phyloP scores from a whole-genome alignment of 2,329 filamentous ascomycete species.

The Colletotrichum plurivorum region DNA sequence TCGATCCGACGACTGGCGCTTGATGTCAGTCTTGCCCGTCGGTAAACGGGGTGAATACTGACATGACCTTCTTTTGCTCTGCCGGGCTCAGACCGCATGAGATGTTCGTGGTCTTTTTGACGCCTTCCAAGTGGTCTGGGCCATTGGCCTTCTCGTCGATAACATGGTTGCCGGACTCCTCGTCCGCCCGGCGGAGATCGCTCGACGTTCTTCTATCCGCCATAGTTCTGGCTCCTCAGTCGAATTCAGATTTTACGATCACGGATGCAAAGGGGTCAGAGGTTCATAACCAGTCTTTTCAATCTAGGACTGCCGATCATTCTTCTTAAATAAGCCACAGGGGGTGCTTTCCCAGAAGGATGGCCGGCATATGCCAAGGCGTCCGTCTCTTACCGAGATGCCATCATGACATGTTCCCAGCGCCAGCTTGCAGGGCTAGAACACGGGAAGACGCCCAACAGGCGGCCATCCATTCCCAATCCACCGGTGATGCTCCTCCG shows the following conservation, averaged over 20 bases:
- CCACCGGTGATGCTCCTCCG: neutral
- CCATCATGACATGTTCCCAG: conserved; percentile 10
- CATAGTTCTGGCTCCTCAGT: neutral
- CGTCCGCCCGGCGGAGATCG: conserved; percentile 8
- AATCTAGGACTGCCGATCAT: neutral
- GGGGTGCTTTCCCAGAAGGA: neutral
- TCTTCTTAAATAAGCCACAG: conserved; percentile 2
- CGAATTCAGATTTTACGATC: neutral
- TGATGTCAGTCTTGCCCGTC: conserved; percentile 23
- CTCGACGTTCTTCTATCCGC: neutral
- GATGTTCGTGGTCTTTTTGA: neutral
- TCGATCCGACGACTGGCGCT: conserved; percentile 45
- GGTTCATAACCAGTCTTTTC: neutral
- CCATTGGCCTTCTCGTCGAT: conserved; percentile 28
- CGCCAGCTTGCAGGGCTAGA: neutral
- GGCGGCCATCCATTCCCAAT: neutral
- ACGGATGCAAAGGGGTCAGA: neutral
- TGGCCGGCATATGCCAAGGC: neutral
- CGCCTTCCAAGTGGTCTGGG: conserved; percentile 11
- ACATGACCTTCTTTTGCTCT: conserved; percentile 35
- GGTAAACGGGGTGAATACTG: neutral
- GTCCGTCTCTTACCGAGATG: neutral
- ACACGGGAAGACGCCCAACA: neutral
- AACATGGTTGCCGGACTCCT: conserved; percentile 17
- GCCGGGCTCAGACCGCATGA: conserved; percentile 9